phyloP scores from a whole-genome alignment of 257 asterid genomes.

The Vinca minor region DNA sequence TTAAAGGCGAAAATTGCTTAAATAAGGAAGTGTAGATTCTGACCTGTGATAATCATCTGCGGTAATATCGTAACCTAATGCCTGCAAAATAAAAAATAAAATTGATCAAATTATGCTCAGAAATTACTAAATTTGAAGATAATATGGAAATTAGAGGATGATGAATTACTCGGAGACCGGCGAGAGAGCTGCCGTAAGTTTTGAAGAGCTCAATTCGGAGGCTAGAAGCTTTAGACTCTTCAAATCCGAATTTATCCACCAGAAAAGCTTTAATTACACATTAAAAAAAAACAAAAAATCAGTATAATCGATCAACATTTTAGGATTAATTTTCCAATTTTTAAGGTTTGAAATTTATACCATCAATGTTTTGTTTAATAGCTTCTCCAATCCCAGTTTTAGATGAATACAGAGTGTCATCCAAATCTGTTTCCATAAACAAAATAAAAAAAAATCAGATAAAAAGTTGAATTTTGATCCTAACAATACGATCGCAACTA shows the following conservation, averaged over 20 bases:
- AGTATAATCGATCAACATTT: background rate
- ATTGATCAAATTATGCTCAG: background rate
- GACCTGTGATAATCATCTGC: constrained; percentile 91
- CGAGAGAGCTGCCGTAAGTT: constrained; percentile 81
- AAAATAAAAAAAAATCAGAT: background rate
- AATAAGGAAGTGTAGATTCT: background rate
- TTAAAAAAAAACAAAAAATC: background rate
- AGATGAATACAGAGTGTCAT: constrained; percentile 79
- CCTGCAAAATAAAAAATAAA: constrained; percentile 31
- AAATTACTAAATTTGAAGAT: background rate
- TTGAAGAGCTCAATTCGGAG: constrained; percentile 68
- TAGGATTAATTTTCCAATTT: background rate
- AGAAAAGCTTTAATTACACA: constrained; percentile 40
- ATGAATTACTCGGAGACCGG: constrained; percentile 71
- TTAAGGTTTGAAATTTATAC: constrained; percentile 17
- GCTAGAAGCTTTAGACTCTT: constrained; percentile 50
- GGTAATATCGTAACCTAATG: constrained; percentile 56
- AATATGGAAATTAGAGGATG: background rate
- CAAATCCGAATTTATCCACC: constrained; percentile 55
- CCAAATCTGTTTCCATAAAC: constrained; percentile 51
- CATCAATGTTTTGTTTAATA: constrained; percentile 67
- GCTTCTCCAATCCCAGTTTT: constrained; percentile 68
- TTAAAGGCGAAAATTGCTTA: background rate
- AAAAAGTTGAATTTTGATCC: background rate
- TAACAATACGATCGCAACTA: too few relatives aligned